phyloP scores from a whole-genome alignment of 768 basidiomycete genomes.

The Trametes cinnabarina region DNA sequence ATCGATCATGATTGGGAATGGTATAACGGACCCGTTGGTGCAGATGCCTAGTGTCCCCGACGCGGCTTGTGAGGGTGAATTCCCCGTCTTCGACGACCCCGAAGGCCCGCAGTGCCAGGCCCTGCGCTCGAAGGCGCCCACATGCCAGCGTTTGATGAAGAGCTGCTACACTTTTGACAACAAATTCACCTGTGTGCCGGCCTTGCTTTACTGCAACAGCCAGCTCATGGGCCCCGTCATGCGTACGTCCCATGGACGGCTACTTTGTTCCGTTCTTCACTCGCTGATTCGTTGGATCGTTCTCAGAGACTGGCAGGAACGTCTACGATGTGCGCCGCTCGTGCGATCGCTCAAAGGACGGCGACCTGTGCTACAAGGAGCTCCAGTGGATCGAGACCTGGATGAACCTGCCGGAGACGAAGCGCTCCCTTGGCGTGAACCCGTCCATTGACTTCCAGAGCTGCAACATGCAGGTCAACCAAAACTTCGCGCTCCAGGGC shows the following conservation, averaged over 20 bases:
- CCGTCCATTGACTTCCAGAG: slow-evolving; percentile 56
- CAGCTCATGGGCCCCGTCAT: slow-evolving; percentile 71
- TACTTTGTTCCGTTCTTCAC: too few relatives aligned
- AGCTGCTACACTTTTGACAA: slow-evolving; percentile 46
- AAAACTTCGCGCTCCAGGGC: slow-evolving; percentile 76
- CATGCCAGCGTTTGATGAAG: slow-evolving; percentile 52
- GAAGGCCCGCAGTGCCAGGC: slow-evolving; percentile 45
- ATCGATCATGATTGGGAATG: slow-evolving; percentile 86
- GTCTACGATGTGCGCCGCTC: slow-evolving; percentile 77
- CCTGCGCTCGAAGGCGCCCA: slow-evolving; percentile 46
- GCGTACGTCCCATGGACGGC: slow-evolving; percentile 42
- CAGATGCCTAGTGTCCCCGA: slow-evolving; percentile 84
- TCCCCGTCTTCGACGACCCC: slow-evolving; percentile 69
- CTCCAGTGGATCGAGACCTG: slow-evolving; percentile 87
- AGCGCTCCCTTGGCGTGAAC: slow-evolving; percentile 76
- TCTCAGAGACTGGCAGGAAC: slow-evolving; percentile 42
- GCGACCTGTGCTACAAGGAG: slow-evolving; percentile 72
- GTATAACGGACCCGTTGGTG: slow-evolving; percentile 75
- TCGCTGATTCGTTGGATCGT: too few relatives aligned
- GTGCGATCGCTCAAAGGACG: slow-evolving; percentile 61
- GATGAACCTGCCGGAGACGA: slow-evolving; percentile 76
- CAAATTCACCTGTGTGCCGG: slow-evolving; percentile 52
- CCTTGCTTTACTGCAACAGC: slow-evolving; percentile 74
- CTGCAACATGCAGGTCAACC: slow-evolving; percentile 82
- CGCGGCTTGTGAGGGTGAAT: slow-evolving; percentile 79